Evolutionary conservation across 2,329 filamentous ascomycete genomes (phyloP).

Genomic region (Microthyrium microscopicum): DNA sequence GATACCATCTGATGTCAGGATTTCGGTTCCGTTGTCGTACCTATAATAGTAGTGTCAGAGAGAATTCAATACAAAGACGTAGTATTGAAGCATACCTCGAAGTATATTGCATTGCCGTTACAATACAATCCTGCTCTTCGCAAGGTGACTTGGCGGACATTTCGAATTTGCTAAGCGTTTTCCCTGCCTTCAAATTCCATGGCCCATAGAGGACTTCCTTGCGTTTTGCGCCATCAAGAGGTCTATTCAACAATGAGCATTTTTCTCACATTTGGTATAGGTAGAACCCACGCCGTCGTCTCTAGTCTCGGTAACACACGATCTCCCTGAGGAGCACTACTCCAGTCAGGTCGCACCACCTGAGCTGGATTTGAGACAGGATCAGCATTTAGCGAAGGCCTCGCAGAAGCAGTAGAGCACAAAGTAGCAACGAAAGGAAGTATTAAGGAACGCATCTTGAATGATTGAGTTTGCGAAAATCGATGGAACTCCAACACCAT

Average conservation of each 20-base stretch:
- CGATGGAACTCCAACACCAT: too few species aligned
- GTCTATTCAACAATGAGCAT: background rate
- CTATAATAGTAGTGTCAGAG: too few species aligned
- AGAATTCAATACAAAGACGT: too few species aligned
- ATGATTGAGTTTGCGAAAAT: too few species aligned
- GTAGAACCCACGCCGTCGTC: background rate
- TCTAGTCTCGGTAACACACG: background rate
- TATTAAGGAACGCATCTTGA: too few species aligned
- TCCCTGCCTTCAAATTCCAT: background rate
- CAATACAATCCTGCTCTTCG: background rate
- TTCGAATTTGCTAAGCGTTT: background rate
- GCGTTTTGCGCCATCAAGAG: background rate
- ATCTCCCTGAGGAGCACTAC: background rate
- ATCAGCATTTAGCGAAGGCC: too few species aligned
- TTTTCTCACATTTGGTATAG: background rate
- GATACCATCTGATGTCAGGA: background rate
- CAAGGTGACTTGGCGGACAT: background rate
- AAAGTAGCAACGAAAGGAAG: too few species aligned
- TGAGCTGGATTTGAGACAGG: background rate
- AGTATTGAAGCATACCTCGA: background rate
- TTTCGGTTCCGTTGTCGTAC: too few species aligned
- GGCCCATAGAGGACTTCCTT: background rate
- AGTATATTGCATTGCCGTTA: background rate
- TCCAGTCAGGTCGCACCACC: background rate
- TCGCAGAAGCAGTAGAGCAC: too few species aligned